Evolutionary conservation across 1,284 basidiomycete species (phyloP), one percentile per base, ranked within the genome.

Genomic region (Ceratobasidium theobromae): DNA sequence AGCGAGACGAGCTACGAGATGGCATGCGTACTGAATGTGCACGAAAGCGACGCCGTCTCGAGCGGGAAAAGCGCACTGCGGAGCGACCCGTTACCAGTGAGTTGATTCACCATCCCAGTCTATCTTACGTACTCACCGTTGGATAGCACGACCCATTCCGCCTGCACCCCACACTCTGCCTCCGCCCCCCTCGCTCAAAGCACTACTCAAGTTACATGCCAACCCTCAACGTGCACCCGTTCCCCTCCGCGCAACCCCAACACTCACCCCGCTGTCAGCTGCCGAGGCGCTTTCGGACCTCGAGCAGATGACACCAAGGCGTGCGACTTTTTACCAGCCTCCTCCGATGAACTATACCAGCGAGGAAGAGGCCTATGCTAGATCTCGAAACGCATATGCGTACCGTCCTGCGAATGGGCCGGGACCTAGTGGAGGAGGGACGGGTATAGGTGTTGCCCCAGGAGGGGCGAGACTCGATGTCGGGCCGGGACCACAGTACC

Each of bases 1-100:
- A 84, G 18, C 80, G 85, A 62, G 87, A 89, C 70, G 85, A 88
- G 51, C 77, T 94, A n/a, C 88, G 93, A 70, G 86, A 83, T 0
- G 84, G 87, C 16, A 88, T 93, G 87, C 86, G 93, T 58, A 84
- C 91, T 0, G 91, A 94, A 70, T 84, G 86, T 14, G 92, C 89
- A 71, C 80, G 90, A 68, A 93, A 94, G 75, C 81, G 89, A 55
- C 80, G 93, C 41, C 82, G 83, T 58, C 75, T 95, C 28, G 93
- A 95, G 73, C 81, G 93, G 66, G 93, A 95, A 67, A 83, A 91
- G 70, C 81, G 91, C 18, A 30, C 58, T 14, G 58, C 58, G 5
- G 58, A 62, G 48, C 32, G 58, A 52, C 58, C 58, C 8, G 46
- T 32, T 21, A 62, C 14, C 25, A 41, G 58, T 62, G 52, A 51